phyloP scores from a whole-genome alignment of 768 basidiomycete species.

The Mycena olivaceomarginata region DNA sequence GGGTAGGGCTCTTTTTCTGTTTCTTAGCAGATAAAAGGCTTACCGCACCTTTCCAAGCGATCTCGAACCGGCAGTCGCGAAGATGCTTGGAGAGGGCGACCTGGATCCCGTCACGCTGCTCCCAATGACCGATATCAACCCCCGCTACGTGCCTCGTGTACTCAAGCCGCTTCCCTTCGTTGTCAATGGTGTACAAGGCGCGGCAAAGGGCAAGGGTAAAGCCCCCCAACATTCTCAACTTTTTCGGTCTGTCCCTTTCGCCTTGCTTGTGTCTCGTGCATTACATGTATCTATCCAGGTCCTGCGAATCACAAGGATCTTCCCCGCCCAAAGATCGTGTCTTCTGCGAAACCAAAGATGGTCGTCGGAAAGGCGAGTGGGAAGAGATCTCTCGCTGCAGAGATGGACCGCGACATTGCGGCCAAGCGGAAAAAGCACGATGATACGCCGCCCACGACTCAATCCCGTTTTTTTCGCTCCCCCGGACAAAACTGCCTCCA shows the following conservation, averaged over 20 bases:
- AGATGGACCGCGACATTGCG: conserved; percentile 79
- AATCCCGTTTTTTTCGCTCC: conserved; percentile 51
- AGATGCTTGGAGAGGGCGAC: conserved; percentile 79
- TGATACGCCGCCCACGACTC: conserved; percentile 45
- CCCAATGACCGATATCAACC: conserved; percentile 89
- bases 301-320: conserved; percentile 63
- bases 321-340: conserved; percentile 43
- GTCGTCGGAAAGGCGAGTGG: conserved; percentile 79
- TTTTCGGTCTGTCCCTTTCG: conserved; percentile 72
- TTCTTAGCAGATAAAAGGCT: background rate
- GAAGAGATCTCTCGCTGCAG: conserved; percentile 83
- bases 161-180: conserved; percentile 61
- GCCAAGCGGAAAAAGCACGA: conserved; percentile 69
- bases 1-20: conserved; percentile 64
- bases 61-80: conserved; percentile 79
- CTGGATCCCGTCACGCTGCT: conserved; percentile 80
- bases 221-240: conserved; percentile 71
- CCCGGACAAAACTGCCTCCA: conserved; percentile 4
- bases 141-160: conserved; percentile 72
- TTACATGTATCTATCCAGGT: conserved; percentile 51
- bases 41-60: conserved; percentile 64
- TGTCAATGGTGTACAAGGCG: conserved; percentile 46
- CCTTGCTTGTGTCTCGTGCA: background rate
- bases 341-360: conserved; percentile 48
- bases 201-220: conserved; percentile 69